Evolutionary conservation across 2,329 filamentous ascomycete species (phyloP).

Genomic region (Penicillium sp.): DNA sequence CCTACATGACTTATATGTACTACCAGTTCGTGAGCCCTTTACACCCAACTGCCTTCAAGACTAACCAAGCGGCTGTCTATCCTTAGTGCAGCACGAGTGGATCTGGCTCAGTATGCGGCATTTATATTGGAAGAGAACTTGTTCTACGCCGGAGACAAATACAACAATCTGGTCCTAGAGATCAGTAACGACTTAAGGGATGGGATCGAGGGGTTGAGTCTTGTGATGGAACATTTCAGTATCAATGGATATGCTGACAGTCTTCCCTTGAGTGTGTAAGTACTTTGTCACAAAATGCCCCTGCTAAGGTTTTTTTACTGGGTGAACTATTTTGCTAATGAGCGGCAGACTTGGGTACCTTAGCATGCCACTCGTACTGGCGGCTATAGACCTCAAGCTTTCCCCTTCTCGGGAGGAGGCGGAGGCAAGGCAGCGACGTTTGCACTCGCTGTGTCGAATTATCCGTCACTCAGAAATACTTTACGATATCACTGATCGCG

Average conservation of each 20-base stretch:
- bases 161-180: slow-evolving; percentile 36
- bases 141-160: slow-evolving; percentile 38
- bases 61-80: neutral
- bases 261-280: slow-evolving; percentile 51
- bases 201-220: slow-evolving; percentile 46
- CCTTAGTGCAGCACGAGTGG: slow-evolving; percentile 44
- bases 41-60: fast-evolving
- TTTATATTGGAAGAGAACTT: slow-evolving; percentile 43
- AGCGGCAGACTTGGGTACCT: slow-evolving; percentile 24
- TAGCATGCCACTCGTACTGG: slow-evolving; percentile 28
- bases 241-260: slow-evolving; percentile 47
- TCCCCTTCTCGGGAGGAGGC: slow-evolving; percentile 19
- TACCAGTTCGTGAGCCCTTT: slow-evolving; percentile 45
- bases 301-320: neutral
- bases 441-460: slow-evolving; percentile 23
- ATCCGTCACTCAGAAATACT: slow-evolving; percentile 23
- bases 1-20: slow-evolving; percentile 53
- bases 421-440: slow-evolving; percentile 14
- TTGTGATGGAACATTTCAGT: slow-evolving; percentile 50
- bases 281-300: neutral
- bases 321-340: neutral
- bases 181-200: slow-evolving; percentile 44
- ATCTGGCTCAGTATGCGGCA: slow-evolving; percentile 50
- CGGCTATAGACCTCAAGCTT: slow-evolving; percentile 30
- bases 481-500: slow-evolving; percentile 30